Base-by-base conservation (phyloP, 2,329 filamentous ascomycete species). In the Epichloe amarillans region DNA sequence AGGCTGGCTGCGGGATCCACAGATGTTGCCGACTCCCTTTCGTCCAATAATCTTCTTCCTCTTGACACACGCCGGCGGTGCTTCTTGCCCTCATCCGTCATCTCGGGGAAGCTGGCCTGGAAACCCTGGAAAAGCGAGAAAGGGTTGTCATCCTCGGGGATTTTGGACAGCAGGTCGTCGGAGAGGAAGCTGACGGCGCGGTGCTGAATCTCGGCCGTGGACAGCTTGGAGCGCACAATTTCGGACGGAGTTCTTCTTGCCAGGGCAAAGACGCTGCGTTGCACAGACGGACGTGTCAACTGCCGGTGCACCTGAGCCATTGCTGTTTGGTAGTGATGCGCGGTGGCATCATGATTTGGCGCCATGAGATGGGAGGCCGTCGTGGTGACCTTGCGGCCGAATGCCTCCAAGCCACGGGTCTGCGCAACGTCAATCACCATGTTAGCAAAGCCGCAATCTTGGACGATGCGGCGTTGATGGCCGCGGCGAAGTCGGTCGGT, bases 41-140 rank as follows among this genome's bases (percentile, higher is more conserved):
- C 52, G 41, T 81, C 77, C 33, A 96, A 69, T 59, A 94, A 66
- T 64, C 89, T 90, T 62, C 88, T 81, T 2, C 84, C 83, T 56
- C 86, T 80, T 7, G 87, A 87, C 41, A 81, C 77, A 54, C 82
- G 80, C 58, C 86, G 79, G 49, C 83, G 79, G 58, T 81, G 79
- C 64, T 84, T 86, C 64, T 84, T 83, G 57, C 78, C 79, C 55
- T 84, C 79, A 15, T 93, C 86, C 5, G 73, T 74, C 56, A 79
- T 68, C 55, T 83, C 79, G 3, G 90, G 90, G 55, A 95, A 75
- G 56, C 83, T 90, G 46, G 91, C 93, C 69, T 95, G 84, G 67
- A 98, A 98, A 57, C 93, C 93, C 67, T 98, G 88, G 66, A 98
- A 97, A 43, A 98, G 75, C 40, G 90, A 96, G 70, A 95, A 98